These are phyloP conservation scores for Hypseocharis bilobata DNA, from an alignment of 441 rosid species.

Conservation along the genomic window DNA sequence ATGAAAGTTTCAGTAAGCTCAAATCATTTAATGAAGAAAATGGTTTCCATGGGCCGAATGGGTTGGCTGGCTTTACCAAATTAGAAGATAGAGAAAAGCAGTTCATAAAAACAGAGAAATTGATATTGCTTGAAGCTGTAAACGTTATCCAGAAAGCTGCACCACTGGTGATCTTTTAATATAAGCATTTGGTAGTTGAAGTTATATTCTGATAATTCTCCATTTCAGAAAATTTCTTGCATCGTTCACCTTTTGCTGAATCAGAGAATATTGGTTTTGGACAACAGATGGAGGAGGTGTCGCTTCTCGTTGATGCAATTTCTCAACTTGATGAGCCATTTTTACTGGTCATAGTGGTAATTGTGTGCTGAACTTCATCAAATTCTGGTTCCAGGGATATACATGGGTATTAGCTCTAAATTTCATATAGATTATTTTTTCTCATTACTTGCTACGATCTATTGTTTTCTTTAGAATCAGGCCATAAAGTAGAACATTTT, in stretches of 20 bases:
- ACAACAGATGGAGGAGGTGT: constrained; percentile 85
- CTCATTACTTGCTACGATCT: constrained; percentile 29
- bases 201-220: constrained; percentile 27
- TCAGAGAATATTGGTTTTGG: constrained; percentile 26
- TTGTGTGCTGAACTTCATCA: constrained; percentile 94
- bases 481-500: not conserved
- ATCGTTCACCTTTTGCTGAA: constrained; percentile 30
- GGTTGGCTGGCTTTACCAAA: constrained; percentile 47
- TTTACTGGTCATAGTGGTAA: constrained; percentile 96
- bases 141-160: constrained; percentile 69
- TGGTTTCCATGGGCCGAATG: constrained; percentile 22
- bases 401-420: constrained; percentile 85
- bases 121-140: constrained; percentile 49
- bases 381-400: constrained; percentile 94
- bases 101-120: constrained; percentile 60
- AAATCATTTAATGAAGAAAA: constrained; percentile 20
- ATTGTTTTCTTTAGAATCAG: too few relatives aligned
- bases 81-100: constrained; percentile 62
- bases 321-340: constrained; percentile 91
- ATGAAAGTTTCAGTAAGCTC: constrained; percentile 19
- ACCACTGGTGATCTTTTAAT: constrained; percentile 71
- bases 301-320: constrained; percentile 77
- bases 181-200: constrained; percentile 42
- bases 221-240: constrained; percentile 15
- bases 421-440: constrained; percentile 36